Evolutionary conservation across 2,329 filamentous ascomycete genomes (phyloP), one percentile per base, ranked within the genome.

Genomic region (Phaeophleospora eucalypticola): DNA sequence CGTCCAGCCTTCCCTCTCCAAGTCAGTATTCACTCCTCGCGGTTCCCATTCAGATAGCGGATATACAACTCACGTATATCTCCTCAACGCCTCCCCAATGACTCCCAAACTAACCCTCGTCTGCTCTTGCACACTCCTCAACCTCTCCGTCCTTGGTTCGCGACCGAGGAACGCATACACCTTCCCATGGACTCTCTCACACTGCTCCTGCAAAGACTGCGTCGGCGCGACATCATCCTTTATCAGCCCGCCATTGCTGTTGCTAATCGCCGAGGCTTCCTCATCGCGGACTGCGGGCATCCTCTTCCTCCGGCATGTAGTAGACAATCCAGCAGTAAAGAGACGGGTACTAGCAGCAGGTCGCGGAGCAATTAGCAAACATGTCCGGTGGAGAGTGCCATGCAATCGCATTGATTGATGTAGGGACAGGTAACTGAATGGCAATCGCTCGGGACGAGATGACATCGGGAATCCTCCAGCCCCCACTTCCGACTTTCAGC

Each of bases 91-190:
- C 59, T 88, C 79, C 51, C 81, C 78, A 48, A 96, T 82, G 17
- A 95, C 82, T 17, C 70, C 76, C 61, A 95, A 75, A 18, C 89
- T 84, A 43, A 80, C 73, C 51, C 81, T 79, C 37, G 87, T 86
- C 72, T 93, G 89, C 47, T 72, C 69, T 70, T 96, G 90, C 20
- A 89, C 81, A 45, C 74, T 74, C 57, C 71, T 73, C 48, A 90
- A 69, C 36, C 79, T 67, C 44, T 79, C 71, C 16, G 78, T 76
- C 2, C 75, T 71, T 49, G 80, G 72, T 24, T 79, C 68, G 54
- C 82, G 75, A 38, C 72, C 72, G 45, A 94, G 73, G 62, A 95
- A 89, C 18, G 75, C 72, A 40, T 79, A 71, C 49, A 94, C 72
- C 65, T 79, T 79, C 52, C 68, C 68, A 57, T 81, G 76, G 52